These are phyloP conservation scores for Wallacemonas sp. DNA, from an alignment of 208 protist species.

Conservation along the genomic window DNA sequence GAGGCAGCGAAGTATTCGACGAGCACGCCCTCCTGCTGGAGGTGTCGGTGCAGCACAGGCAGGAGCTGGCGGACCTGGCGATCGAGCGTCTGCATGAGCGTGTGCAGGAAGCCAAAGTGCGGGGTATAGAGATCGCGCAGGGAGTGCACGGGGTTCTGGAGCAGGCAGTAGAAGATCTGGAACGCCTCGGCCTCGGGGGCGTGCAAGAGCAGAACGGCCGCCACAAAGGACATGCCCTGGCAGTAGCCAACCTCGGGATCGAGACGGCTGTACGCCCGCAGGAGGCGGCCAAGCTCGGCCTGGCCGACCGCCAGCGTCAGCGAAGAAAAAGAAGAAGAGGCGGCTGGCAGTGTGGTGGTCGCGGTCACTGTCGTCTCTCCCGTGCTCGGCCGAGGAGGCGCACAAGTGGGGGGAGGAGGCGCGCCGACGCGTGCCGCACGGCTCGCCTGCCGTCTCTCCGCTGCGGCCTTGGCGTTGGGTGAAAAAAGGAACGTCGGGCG, in stretches of 20 bases:
- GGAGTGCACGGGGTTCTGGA: conserved; percentile 19
- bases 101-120: conserved; percentile 48
- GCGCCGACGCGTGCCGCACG: no score
- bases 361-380: background rate
- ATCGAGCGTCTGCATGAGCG: conserved; percentile 29
- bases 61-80: conserved; percentile 34
- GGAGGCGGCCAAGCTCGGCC: conserved; percentile 39
- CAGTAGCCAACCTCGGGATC: conserved; percentile 76
- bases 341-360: background rate
- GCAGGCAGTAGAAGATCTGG: conserved; percentile 19
- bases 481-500: conserved; percentile 6
- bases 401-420: no score
- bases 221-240: conserved; percentile 81
- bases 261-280: conserved; percentile 39
- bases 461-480: background rate
- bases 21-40: conserved; percentile 28
- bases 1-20: conserved; percentile 49
- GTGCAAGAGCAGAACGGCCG: conserved; percentile 47
- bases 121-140: conserved; percentile 58
- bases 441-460: background rate
- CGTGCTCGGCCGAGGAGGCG: no score
- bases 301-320: conserved; percentile 32
- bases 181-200: conserved; percentile 57
- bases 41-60: conserved; percentile 44
- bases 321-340: background rate